Base-by-base conservation (phyloP, 73 alveolate genomes). In the Stentor roeselii region DNA sequence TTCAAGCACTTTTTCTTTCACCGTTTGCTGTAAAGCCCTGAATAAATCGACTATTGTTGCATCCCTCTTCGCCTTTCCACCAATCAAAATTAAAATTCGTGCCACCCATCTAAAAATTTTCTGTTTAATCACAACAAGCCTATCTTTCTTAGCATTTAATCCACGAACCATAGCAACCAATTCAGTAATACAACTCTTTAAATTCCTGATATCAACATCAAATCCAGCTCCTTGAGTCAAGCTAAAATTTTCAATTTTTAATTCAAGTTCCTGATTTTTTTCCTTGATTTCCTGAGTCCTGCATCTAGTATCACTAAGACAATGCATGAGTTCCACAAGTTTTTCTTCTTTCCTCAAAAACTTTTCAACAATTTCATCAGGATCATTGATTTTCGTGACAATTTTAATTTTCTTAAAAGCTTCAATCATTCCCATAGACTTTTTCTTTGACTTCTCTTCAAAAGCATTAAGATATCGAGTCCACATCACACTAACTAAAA, bases 271-370 rank as follows among this genome's bases (percentile, higher is more conserved):
- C 6, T 50, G 30, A 50, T 50, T 50, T 50, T 50, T 50, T 50
- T 11, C 21, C 21, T 21, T 50, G 67, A 11, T 11, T 11, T 6
- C 6, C 21, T 6, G 6, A 50, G 30, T 11, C 21, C 6, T 50
- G 6, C 30, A 11, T 50, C 67, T 50, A 50, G 67, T 21, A 50
- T 50, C 67, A 50, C 21, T 50, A 11, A 50, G 21, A 11, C 30
- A 50, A 50, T 21, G 6, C 67, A 50, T 50, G 21, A 50, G 67
- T 11, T 6, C 6, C 6, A 6, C 21, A 11, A 50, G 21, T 50
- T 21, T 50, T 50, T 90, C 90, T 42, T 90, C 95, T 87, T 91
- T 82, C 30, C 89, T 90, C n/a, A 90, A 78, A 92, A 90, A 90
- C 39, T 86, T 86, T 6, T 89, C 82, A 59, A 90, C 92, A 67